These are phyloP conservation scores for Nothophaeocryptopus gaeumannii DNA, from an alignment of 2,329 filamentous ascomycete species.

Conservation along the genomic window DNA sequence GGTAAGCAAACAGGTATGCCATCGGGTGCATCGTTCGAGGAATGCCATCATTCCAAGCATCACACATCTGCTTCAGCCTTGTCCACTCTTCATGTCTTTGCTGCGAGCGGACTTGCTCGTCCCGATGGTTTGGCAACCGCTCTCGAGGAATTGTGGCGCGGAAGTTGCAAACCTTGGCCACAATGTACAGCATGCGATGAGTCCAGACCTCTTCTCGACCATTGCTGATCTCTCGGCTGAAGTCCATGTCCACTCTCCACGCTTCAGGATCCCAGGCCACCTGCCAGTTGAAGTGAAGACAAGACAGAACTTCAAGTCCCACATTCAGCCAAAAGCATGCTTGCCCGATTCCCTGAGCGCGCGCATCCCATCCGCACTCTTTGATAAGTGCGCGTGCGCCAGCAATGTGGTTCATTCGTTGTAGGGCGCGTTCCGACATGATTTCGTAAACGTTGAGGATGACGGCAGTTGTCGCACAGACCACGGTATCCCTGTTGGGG, in stretches of 20 bases:
- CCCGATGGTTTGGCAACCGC: constrained; percentile 51
- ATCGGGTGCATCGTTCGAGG: constrained; percentile 86
- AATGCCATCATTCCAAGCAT: constrained; percentile 74
- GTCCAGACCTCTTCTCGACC: constrained; percentile 82
- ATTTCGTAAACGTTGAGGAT: constrained; percentile 90
- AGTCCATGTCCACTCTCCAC: constrained; percentile 82
- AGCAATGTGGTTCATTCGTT: constrained; percentile 86
- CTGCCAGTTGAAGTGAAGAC: constrained; percentile 81
- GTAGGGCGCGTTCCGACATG: constrained; percentile 76
- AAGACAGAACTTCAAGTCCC: constrained; percentile 84
- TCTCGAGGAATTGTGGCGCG: constrained; percentile 65
- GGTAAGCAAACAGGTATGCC: constrained; percentile 68
- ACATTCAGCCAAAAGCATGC: constrained; percentile 96
- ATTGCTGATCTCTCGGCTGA: constrained; percentile 55
- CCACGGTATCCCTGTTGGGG: constrained; percentile 75
- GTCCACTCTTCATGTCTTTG: constrained; percentile 74
- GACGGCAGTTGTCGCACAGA: constrained; percentile 83
- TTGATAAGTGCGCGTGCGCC: constrained; percentile 82
- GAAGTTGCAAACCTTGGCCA: constrained; percentile 85
- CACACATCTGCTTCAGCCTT: constrained; percentile 73
- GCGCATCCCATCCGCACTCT: constrained; percentile 84
- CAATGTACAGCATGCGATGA: constrained; percentile 81
- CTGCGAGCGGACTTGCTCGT: constrained; percentile 62
- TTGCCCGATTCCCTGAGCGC: constrained; percentile 71
- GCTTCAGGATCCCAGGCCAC: constrained; percentile 85